Evolutionary conservation across 2,329 filamentous ascomycete species (phyloP), one percentile per base, ranked within the genome.

Genomic region (Acarospora socialis): DNA sequence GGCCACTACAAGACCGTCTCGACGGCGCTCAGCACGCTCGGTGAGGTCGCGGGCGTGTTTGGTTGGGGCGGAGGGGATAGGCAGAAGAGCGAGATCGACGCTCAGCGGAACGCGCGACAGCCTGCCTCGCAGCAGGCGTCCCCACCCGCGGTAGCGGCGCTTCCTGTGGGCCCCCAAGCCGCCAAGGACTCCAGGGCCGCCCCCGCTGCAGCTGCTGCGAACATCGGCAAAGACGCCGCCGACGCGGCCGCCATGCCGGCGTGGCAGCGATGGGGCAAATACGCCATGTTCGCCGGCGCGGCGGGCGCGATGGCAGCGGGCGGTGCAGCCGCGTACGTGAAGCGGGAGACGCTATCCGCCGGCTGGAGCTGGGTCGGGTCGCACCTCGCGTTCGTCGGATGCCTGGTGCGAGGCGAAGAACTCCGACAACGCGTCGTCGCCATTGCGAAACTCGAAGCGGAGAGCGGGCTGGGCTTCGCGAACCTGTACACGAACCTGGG

Each of bases 381-480:
- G 21, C 90, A 98, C 55, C 71, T 98, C 16, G 81, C 90, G 53
- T 98, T 95, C 47, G 81, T 95, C 1, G 83, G 84, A 2, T 92
- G 83, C 47, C 68, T 98, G 5, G 79, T 81, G 28, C 74, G 81
- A n/a, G 74, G 73, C 4, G 79, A 86, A 45, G 84, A 93, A 49
- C 62, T 95, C 42, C 74, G 76, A 44, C 70, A 73, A 48, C 73
- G 90, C 19, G 66, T 93, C 7, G 59, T 64, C n/a, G 67, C 62
- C 38, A 64, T 94, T 51, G 64, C 70, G n/a, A 63, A 66, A 36
- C 59, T 86, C 13, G 66, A 73, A 20, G 53, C 62, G 27, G 72
- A 80, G 36, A 66, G 81, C 9, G 66, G 65, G 8, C 66, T 94
- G 9, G 80, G 81, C 2, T 92, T 86, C 50, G 75, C 74, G 9